phyloP scores from a whole-genome alignment of 2,329 filamentous ascomycete species.

The Microdochium nivale region DNA sequence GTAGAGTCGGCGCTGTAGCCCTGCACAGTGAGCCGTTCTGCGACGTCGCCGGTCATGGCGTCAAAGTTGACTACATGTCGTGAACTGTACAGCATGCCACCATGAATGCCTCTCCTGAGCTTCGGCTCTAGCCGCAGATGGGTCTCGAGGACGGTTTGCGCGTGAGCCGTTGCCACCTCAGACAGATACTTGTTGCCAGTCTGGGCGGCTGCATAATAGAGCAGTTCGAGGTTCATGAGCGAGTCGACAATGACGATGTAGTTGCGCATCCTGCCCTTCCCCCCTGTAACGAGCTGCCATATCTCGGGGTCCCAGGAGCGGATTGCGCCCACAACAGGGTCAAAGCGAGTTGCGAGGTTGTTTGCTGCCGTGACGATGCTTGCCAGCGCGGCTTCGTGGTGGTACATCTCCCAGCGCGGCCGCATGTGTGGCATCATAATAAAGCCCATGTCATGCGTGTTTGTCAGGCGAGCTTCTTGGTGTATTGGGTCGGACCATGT shows the following conservation, averaged over 20 bases:
- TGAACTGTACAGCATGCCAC: conserved; percentile 21
- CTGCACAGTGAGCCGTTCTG: conserved; percentile 49
- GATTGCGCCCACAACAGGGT: conserved; percentile 32
- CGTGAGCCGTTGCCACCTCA: conserved; percentile 12
- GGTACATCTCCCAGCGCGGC: conserved; percentile 36
- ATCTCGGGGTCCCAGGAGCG: conserved; percentile 36
- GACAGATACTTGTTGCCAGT: conserved; percentile 16
- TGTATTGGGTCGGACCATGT: conserved; percentile 27
- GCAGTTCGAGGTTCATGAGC: conserved; percentile 16
- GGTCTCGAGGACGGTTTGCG: too few species aligned
- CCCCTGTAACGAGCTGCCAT: conserved; percentile 15
- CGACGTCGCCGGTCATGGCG: conserved; percentile 60
- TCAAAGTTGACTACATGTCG: conserved; percentile 28
- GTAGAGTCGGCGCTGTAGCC: conserved; percentile 32
- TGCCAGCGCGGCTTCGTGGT: conserved; percentile 25
- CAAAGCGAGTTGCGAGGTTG: conserved; percentile 32
- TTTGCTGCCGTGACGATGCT: conserved; percentile 33
- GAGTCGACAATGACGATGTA: conserved; percentile 17
- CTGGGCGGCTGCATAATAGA: conserved; percentile 25
- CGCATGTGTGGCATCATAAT: conserved; percentile 41
- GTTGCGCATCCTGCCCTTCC: not conserved
- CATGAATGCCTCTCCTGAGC: conserved; percentile 38
- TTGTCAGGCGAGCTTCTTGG: conserved; percentile 26
- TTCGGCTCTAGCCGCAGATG: too few species aligned
- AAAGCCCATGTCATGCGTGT: conserved; percentile 47